These are phyloP conservation scores for Coprinellus micaceus DNA, from an alignment of 768 basidiomycete species.

Conservation along the genomic window DNA sequence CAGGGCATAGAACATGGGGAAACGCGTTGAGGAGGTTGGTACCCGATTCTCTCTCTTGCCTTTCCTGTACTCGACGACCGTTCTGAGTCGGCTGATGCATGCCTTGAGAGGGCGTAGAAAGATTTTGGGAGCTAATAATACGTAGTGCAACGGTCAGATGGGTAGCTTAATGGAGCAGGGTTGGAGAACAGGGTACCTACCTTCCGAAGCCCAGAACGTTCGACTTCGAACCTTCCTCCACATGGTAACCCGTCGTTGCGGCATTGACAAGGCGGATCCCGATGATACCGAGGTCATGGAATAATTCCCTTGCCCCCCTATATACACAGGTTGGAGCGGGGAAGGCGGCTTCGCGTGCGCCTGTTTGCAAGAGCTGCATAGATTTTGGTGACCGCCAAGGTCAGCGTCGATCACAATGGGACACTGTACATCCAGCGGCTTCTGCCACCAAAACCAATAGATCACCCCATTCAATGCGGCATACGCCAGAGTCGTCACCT, in stretches of 20 bases:
- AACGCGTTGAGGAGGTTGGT: neutral
- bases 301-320: too few species aligned
- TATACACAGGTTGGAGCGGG: neutral
- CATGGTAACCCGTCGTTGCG: too few species aligned
- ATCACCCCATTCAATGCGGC: constrained; percentile 10
- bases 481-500: constrained; percentile 16
- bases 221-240: too few species aligned
- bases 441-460: constrained; percentile 19
- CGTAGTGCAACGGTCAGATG: too few species aligned
- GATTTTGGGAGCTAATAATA: neutral
- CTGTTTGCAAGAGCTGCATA: neutral
- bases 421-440: constrained; percentile 15
- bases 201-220: too few species aligned
- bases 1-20: neutral
- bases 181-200: too few species aligned
- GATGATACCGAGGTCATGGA: too few species aligned
- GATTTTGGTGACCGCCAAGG: neutral
- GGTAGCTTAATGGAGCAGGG: too few species aligned
- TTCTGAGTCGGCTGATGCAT: neutral
- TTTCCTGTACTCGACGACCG: neutral
- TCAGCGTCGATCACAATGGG: constrained; percentile 5
- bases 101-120: neutral
- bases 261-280: too few species aligned
- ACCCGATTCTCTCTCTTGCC: neutral
- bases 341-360: neutral